A percentile compares a stretch with the other conserved stretches of the same genome.
These are phyloP conservation scores for Wickerhamiella kurtzmanii DNA, from an alignment of 805 yeast species.

Conservation along the genomic window DNA sequence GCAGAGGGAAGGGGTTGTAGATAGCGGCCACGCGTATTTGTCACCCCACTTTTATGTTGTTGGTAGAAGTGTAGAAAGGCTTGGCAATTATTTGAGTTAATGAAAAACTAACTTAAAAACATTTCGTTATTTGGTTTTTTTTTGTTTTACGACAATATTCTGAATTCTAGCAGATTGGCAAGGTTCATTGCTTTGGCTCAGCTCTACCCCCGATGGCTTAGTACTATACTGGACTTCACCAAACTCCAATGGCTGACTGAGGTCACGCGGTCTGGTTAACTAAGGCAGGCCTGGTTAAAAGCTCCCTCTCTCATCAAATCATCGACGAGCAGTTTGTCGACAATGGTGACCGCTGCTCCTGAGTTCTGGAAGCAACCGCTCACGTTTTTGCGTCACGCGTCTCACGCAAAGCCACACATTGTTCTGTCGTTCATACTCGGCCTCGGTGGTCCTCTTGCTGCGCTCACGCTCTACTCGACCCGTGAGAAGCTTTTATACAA, in stretches of 20 bases:
- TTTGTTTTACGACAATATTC: too few relatives aligned
- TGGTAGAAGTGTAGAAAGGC: too few relatives aligned
- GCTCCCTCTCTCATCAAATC: background rate
- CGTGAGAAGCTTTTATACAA: slow-evolving; percentile 55
- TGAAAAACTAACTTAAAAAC: background rate
- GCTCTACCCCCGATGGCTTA: too few relatives aligned
- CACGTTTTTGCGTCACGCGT: slow-evolving; percentile 44
- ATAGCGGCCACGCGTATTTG: background rate
- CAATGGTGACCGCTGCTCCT: slow-evolving; percentile 16
- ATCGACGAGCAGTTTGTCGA: background rate
- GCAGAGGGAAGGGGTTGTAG: background rate
- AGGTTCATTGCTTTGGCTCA: too few relatives aligned
- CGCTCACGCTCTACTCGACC: slow-evolving; percentile 46
- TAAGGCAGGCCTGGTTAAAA: background rate
- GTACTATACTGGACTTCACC: background rate
- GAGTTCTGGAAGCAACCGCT: slow-evolving; percentile 26
- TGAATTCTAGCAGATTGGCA: too few relatives aligned
- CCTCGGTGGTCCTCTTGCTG: slow-evolving; percentile 49
- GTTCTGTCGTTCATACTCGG: slow-evolving; percentile 55
- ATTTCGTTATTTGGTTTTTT: too few relatives aligned
- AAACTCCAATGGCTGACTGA: background rate
- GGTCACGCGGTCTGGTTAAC: background rate
- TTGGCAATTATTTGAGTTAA: too few relatives aligned
- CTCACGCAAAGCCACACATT: slow-evolving; percentile 64
- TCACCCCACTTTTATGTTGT: too few relatives aligned